Evolutionary conservation across 495 filamentous ascomycete species (phyloP).

Genomic region (Choiromyces venosus): DNA sequence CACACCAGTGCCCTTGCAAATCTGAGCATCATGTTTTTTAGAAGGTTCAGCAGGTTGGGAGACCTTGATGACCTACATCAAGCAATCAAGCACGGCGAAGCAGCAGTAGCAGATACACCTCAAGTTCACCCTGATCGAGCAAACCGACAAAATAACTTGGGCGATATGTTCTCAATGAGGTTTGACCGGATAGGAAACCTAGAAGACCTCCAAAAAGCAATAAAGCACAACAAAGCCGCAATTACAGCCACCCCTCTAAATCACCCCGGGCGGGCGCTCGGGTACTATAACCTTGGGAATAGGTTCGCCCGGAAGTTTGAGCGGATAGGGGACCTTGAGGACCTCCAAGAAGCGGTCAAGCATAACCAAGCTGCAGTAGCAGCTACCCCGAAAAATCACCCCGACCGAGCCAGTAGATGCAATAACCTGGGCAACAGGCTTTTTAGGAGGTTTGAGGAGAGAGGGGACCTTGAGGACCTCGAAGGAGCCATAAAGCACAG

Average conservation of each 20-base stretch:
- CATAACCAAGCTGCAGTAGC: no score
- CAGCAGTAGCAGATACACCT: neutral
- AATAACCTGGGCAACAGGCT: no score
- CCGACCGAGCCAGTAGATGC: no score
- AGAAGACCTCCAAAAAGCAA: conserved; percentile 1
- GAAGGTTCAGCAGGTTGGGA: neutral
- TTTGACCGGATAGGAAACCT: neutral
- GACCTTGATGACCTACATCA: neutral
- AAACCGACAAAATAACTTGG: neutral
- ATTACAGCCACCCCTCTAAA: neutral
- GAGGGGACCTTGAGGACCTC: neutral
- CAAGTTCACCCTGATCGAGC: neutral
- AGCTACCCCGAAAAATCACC: neutral
- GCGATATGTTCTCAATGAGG: neutral
- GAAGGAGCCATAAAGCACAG: neutral
- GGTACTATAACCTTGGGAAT: neutral
- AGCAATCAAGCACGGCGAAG: conserved; percentile 1
- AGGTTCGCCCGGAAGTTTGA: neutral
- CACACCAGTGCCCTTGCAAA: no score
- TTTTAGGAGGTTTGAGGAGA: neutral
- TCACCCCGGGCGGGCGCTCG: neutral
- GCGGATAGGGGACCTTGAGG: no score
- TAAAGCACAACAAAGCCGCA: neutral
- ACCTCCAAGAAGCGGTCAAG: no score
- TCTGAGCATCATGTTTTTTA: neutral